Evolutionary conservation across 2,329 filamentous ascomycete genomes (phyloP), one percentile per base, ranked within the genome.

Genomic region (Cordyceps javanica): DNA sequence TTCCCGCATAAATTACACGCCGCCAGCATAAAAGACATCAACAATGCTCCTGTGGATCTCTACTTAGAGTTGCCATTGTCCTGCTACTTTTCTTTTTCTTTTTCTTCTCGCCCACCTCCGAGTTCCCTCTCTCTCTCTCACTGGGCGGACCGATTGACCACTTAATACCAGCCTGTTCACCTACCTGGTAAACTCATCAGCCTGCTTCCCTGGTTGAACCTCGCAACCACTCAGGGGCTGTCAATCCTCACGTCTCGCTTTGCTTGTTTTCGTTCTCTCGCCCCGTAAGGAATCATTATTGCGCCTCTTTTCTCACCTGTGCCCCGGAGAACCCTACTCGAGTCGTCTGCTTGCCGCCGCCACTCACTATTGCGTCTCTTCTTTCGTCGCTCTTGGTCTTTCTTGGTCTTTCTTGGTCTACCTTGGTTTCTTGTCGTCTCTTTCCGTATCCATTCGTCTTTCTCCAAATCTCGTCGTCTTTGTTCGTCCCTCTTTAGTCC

Each of bases 221-320:
- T 11, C 16, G 28, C 49, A 41, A 23, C 13, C 21, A 16, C 39
- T n/a, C n/a, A n/a, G n/a, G n/a, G n/a, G 34, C n/a, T 39, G 13
- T 32, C 8, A 9, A 25, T 16, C 26, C 34, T 48, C 23, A 19
- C 46, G 26, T 28, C 30, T 28, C 21, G 19, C 14, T 21, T 34
- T 55, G 23, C 41, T 38, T 55, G 36, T 26, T 56, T 45, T 28
- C 60, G 53, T n/a, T n/a, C n/a, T n/a, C n/a, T n/a, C n/a, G 44
- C 56, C 54, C 53, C 41, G 59, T 50, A 60, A 36, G 28, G 50
- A 59, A 32, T 11, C 16, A 23, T 25, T 60, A 58, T 60, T 38
- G 6, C 23, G 8, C 16, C 21, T 16, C 19, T 55, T 25, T 30
- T 62, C 13, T 7, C 13, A 23, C 21, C 10, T 30, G n/a, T 11